Evolutionary conservation across 2,329 filamentous ascomycete genomes (phyloP), one percentile per base, ranked within the genome.

Genomic region (Fusarium robinianum): DNA sequence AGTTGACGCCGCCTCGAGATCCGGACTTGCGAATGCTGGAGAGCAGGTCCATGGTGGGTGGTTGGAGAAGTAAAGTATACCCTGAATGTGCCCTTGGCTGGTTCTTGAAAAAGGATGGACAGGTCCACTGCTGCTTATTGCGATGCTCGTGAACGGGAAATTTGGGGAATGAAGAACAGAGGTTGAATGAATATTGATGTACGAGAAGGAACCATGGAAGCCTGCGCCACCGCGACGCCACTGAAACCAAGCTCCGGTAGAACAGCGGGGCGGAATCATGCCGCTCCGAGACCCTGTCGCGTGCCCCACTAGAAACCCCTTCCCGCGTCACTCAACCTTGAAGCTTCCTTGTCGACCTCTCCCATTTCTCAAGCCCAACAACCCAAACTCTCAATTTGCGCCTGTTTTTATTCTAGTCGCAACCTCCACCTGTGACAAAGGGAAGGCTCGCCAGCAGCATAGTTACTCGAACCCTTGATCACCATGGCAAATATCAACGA

Each of bases 1-100:
- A 99, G 69, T 96, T 90, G 69, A 87, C 87, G 65, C 94, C 94
- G 63, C 94, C 94, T 57, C 94, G 86, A 61, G 90, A 94, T 67
- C 95, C 92, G 12, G 78, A 73, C 72, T 99, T 97, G 63, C 91
- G 89, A 51, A 99, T 87, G 27, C 88, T 90, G 47, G 91, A 88
- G 41, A 97, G 83, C 41, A 99, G 81, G 78, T 99, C 94, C 94
- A 99, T 96, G 43, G 48, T 42, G 35, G 17, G n/a, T n/a, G n/a
- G n/a, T n/a, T n/a, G n/a, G n/a, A n/a, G n/a, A n/a, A n/a, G n/a
- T n/a, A n/a, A n/a, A n/a, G n/a, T n/a, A n/a, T n/a, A n/a, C n/a
- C n/a, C n/a, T 41, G 22, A 11, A 12, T 8, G 34, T 11, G 7
- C 10, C 6, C 4, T 14, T 11, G 5, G 11, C 12, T 23, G n/a